Base-by-base conservation (phyloP, 805 yeast species). In the Naumovozyma castellii region DNA sequence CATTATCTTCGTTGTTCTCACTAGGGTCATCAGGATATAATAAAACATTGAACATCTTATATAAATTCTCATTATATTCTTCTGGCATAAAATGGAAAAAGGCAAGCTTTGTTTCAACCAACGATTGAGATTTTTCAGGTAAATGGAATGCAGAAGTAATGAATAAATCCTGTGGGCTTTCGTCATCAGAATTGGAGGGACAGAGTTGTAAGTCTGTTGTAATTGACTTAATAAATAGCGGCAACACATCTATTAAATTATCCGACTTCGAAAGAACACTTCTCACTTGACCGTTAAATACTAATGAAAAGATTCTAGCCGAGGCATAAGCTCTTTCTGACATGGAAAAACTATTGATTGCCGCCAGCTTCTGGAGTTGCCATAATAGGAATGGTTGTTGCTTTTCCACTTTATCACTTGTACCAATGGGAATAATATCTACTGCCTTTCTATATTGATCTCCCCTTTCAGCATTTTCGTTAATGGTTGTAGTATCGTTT, bases 81-180 rank as follows among this genome's bases (percentile, higher is more conserved):
- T 60, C 65, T 1, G 62, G 61, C 42, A 54, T 43, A 37, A 60
- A 60, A 38, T 59, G 62, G 32, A 60, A 48, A 18, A 57, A 41
- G 2, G 59, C 42, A n/a, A 59, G 43, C 27, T 42, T 41, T 2
- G 61, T 55, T 31, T 53, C 54, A 13, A 45, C 38, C 3, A 48
- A 39, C 5, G 50, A 48, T 17, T 47, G 47, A 13, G 44, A 41
- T 9, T 31, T 35, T 8, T 49, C 34, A 1, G 58, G 58, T 30
- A 40, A 45, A 34, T 56, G 51, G 16, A 45, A 39, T 18, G 64
- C 64, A 10, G 54, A 50, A 1, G 62, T 56, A 6, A 58, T 44
- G 31, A 59, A 56, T 5, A 45, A 36, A 6, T 46, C 42, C 13
- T 43, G 40, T 12, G 49, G 36, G 17, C 47, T 43, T 14, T 41